Percentiles rank a stretch among this genome's conserved stretches.
phyloP scores from a whole-genome alignment of 768 basidiomycete genomes.

The Butyriboletus loyo region DNA sequence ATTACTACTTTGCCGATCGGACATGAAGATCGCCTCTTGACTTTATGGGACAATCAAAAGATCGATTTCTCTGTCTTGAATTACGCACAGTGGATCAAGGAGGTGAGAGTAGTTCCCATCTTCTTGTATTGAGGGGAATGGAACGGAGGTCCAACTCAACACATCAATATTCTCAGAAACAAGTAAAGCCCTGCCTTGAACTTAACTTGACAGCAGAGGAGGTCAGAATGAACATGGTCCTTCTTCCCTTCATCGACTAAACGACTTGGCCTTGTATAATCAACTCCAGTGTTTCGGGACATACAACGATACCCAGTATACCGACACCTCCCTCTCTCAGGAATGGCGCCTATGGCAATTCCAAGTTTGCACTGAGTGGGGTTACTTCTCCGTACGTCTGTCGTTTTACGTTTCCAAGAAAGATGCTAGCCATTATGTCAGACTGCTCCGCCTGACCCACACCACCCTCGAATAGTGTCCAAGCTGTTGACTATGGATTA shows the following conservation, averaged over 20 bases:
- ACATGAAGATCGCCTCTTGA: slow-evolving; percentile 46
- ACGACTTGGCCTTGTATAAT: background rate
- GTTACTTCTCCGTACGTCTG: slow-evolving; percentile 74
- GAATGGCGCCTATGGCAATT: slow-evolving; percentile 87
- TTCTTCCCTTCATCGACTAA: background rate
- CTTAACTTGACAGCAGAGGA: slow-evolving; percentile 44
- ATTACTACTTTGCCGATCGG: slow-evolving; percentile 45
- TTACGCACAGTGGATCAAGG: slow-evolving; percentile 75
- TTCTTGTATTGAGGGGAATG: background rate
- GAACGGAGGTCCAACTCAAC: background rate
- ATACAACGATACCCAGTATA: slow-evolving; percentile 63
- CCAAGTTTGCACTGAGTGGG: slow-evolving; percentile 96
- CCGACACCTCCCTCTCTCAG: slow-evolving; percentile 57
- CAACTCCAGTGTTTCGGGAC: slow-evolving; percentile 79
- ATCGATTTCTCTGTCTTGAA: slow-evolving; percentile 63
- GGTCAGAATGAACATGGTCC: slow-evolving; percentile 31
- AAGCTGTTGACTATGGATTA: slow-evolving; percentile 71
- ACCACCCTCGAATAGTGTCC: slow-evolving; percentile 75
- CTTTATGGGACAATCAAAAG: slow-evolving; percentile 43
- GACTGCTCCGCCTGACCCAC: slow-evolving; percentile 73
- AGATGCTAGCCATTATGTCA: slow-evolving; percentile 23
- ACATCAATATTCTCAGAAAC: slow-evolving; percentile 35
- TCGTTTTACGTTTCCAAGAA: background rate
- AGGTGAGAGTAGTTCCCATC: slow-evolving; percentile 38
- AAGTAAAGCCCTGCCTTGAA: slow-evolving; percentile 57